Percentiles rank a stretch among this genome's conserved stretches.
Conservation (phyloP, 805 yeast genomes). For the Wickerhamiella qilinensis region DNA sequence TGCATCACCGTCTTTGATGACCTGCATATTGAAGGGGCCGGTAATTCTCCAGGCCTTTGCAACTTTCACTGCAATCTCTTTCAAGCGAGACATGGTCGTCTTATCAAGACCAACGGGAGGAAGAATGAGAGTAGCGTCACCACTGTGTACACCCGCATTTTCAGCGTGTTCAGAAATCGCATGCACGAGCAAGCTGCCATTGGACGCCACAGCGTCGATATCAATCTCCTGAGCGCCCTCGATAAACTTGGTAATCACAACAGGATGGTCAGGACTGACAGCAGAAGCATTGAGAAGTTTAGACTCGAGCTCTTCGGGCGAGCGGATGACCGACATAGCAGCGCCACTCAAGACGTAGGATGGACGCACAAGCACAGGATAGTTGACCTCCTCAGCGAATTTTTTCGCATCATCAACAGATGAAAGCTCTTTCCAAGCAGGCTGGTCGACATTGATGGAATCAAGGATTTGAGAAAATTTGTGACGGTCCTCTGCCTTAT, state of each 20-base stretch:
- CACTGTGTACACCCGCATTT: constrained; percentile 97
- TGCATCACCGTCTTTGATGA: constrained; percentile 86
- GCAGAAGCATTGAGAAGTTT: constrained; percentile 79
- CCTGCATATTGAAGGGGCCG: constrained; percentile 98
- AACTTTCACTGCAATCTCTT: constrained; percentile 82
- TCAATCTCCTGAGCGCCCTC: constrained; percentile 95
- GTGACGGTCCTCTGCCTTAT: constrained; percentile 96
- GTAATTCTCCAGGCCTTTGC: constrained; percentile 90
- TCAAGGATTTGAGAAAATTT: constrained; percentile 90
- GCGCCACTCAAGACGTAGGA: constrained; percentile 96
- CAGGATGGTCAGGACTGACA: constrained; percentile 93
- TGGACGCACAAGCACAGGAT: constrained; percentile 95
- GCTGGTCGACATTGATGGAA: constrained; percentile 87
- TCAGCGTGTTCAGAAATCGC: constrained; percentile 97
- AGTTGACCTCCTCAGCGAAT: constrained; percentile 76
- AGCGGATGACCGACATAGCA: constrained; percentile 88
- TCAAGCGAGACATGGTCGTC: constrained; percentile 51
- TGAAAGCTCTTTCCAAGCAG: constrained; percentile 91
- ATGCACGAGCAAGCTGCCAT: constrained; percentile 81
- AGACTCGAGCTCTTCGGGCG: constrained; percentile 59
- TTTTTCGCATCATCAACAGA: constrained; percentile 69
- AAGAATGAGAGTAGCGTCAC: constrained; percentile 89
- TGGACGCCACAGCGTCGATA: constrained; percentile 86
- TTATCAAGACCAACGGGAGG: constrained; percentile 77
- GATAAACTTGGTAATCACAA: constrained; percentile 89